Conservation (phyloP, 768 basidiomycete species). For the Gymnopilus junonius region DNA sequence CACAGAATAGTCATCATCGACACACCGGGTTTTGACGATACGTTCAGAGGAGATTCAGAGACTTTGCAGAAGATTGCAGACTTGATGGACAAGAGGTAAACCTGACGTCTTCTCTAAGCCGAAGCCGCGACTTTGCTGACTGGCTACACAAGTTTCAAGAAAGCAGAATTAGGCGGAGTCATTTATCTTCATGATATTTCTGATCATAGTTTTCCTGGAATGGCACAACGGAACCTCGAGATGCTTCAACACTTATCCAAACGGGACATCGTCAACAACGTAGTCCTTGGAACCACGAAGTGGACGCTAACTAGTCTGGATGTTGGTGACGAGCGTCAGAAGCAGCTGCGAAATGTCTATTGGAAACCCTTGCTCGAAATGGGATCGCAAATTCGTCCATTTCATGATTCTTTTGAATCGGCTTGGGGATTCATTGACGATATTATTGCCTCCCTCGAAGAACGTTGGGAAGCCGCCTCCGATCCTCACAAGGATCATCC, state of each 20-base stretch:
- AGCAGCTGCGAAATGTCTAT: not conserved
- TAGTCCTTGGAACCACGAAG: not conserved
- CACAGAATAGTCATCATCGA: not conserved
- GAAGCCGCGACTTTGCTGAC: not conserved
- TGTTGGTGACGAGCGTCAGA: not conserved
- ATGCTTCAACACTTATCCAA: not conserved
- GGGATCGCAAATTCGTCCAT: not conserved
- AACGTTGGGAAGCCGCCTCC: not conserved
- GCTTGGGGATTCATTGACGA: not conserved
- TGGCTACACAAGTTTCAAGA: not conserved
- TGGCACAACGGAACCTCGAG: not conserved
- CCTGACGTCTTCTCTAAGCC: not conserved
- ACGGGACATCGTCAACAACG: not conserved
- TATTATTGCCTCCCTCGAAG: not conserved
- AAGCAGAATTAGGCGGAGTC: not conserved
- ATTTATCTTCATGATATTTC: not conserved
- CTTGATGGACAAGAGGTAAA: not conserved
- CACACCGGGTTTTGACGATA: not conserved
- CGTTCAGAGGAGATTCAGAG: not conserved
- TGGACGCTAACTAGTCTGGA: not conserved
- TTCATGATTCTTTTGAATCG: not conserved
- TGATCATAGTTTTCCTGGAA: not conserved
- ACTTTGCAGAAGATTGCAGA: not conserved
- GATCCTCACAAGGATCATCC: not conserved
- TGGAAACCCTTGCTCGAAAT: not conserved